Percentiles rank a stretch among this genome's conserved stretches.
Conservation (phyloP, 2,329 filamentous ascomycete species). For the Arthrobotrys megalospora region DNA sequence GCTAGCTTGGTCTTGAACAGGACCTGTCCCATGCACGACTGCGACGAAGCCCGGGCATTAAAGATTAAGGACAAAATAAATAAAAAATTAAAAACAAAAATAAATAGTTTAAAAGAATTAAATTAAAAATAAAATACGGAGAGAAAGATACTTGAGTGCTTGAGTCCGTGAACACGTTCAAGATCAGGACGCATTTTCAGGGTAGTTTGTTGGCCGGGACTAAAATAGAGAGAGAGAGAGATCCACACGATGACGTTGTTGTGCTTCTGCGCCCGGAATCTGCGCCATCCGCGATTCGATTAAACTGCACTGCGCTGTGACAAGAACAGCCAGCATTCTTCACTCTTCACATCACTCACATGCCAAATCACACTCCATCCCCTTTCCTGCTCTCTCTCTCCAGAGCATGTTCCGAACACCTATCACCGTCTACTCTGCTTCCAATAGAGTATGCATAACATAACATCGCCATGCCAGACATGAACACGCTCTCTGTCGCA, state of each 20-base stretch:
- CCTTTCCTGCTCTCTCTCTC: neutral
- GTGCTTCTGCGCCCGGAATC: neutral
- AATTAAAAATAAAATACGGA: neutral
- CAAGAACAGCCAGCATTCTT: slow-evolving; percentile 22
- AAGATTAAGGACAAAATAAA: too few relatives aligned
- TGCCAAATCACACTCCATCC: neutral
- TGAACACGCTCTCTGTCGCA: slow-evolving; percentile 83
- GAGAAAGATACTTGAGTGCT: too few relatives aligned
- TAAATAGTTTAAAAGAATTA: too few relatives aligned
- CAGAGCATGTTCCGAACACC: slow-evolving; percentile 3
- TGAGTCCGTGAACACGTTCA: too few relatives aligned
- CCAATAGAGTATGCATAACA: neutral
- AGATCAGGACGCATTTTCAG: too few relatives aligned
- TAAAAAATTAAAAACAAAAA: too few relatives aligned
- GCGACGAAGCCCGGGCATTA: too few relatives aligned
- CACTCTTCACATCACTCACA: slow-evolving; percentile 4
- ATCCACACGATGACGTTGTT: slow-evolving; percentile 19
- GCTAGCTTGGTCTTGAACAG: neutral
- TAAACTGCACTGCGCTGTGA: too few relatives aligned
- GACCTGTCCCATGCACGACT: too few relatives aligned
- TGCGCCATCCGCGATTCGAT: slow-evolving; percentile 12
- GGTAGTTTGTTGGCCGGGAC: too few relatives aligned
- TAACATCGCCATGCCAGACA: slow-evolving; percentile 68
- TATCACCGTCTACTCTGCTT: slow-evolving; percentile 15
- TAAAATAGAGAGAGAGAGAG: neutral